These are phyloP conservation scores for Elaphomyces granulatus DNA, from an alignment of 495 filamentous ascomycete species.

Conservation along the genomic window DNA sequence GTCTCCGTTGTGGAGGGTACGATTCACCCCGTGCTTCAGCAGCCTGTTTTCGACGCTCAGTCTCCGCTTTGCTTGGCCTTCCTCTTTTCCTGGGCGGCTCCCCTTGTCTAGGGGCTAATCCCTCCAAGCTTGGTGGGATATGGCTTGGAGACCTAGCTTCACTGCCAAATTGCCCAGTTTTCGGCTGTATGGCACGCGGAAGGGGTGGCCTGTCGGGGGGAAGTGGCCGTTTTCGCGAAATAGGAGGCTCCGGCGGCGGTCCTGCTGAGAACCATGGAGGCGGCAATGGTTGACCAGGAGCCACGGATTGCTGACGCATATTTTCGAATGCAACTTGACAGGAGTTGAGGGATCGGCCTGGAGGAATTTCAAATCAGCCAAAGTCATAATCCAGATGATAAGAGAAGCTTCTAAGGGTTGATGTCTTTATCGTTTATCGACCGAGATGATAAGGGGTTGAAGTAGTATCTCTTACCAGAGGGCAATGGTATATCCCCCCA, in stretches of 20 bases:
- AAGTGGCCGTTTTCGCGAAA: slow-evolving; percentile 23
- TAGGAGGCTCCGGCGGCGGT: slow-evolving; percentile 11
- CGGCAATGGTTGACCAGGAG: slow-evolving; percentile 4
- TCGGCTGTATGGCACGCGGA: slow-evolving; percentile 30
- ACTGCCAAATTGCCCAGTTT: slow-evolving; percentile 24
- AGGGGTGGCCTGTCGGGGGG: slow-evolving; percentile 22
- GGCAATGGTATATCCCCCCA: slow-evolving; percentile 48
- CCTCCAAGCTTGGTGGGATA: slow-evolving; percentile 23
- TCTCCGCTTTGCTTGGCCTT: slow-evolving; percentile 43
- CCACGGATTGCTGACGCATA: slow-evolving; percentile 18
- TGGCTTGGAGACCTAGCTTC: slow-evolving; percentile 27
- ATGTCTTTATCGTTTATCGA: neutral
- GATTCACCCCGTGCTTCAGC: slow-evolving; percentile 38
- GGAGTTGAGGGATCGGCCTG: slow-evolving; percentile 32
- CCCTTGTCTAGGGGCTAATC: slow-evolving; percentile 7
- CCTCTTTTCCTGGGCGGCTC: slow-evolving; percentile 44
- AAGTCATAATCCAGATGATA: neutral
- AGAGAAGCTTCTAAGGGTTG: neutral
- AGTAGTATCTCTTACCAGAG: slow-evolving; percentile 22
- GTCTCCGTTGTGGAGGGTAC: slow-evolving; percentile 30
- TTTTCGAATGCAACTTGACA: slow-evolving; percentile 25
- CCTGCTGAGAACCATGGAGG: slow-evolving; percentile 11
- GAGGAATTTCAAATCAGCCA: neutral
- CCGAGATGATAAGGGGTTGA: neutral
- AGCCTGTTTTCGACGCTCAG: slow-evolving; percentile 35